Percentiles rank a stretch among this genome's conserved stretches.
phyloP scores from a whole-genome alignment of 2,329 filamentous ascomycete species.

The Trichoderma arundinaceum region DNA sequence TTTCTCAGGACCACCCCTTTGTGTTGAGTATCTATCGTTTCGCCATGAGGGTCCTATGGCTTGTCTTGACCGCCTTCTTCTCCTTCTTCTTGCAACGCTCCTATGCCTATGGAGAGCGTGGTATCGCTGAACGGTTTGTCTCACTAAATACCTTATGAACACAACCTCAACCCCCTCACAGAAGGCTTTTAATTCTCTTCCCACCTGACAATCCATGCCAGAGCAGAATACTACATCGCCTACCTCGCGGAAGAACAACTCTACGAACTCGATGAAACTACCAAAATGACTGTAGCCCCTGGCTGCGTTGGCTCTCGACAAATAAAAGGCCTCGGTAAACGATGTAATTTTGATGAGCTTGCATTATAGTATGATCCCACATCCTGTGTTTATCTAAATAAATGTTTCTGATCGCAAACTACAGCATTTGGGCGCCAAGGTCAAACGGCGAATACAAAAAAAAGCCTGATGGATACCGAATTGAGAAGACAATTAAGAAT shows the following conservation, averaged over 20 bases:
- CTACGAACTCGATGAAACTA: not conserved
- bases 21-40: not conserved
- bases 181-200: not conserved
- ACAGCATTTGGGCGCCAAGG: not conserved
- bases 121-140: conserved; percentile 1
- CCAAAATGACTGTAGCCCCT: not conserved
- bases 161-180: not conserved
- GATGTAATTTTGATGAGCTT: not conserved
- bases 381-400: not conserved
- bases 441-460: not conserved
- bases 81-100: not conserved
- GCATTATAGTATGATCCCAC: not conserved
- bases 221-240: not conserved
- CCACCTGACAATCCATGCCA: not conserved
- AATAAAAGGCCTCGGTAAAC: not conserved
- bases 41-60: not conserved
- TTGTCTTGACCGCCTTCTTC: not conserved
- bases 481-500: no score
- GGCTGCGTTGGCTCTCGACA: not conserved
- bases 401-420: not conserved
- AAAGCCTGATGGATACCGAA: not conserved
- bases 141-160: not conserved
- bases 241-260: conserved; percentile 8
- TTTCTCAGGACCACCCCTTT: not conserved
- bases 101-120: not conserved